Evolutionary conservation across 2,329 filamentous ascomycete species (phyloP).

Genomic region (Verticillium tricorpus): DNA sequence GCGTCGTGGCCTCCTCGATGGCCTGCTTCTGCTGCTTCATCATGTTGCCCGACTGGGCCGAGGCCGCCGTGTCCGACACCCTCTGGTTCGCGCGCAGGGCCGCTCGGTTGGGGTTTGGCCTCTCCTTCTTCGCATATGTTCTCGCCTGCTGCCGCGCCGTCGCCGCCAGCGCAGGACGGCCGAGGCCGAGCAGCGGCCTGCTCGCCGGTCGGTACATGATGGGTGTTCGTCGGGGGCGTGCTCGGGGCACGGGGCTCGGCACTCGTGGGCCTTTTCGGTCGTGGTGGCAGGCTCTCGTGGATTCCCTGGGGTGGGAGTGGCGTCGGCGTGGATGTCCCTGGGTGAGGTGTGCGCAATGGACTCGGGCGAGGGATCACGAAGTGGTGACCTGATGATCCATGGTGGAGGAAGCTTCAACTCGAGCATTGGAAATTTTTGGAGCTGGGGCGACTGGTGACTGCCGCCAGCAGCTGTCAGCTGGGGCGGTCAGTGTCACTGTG

Average conservation of each 20-base stretch:
- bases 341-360: not conserved
- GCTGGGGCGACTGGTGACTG: not conserved
- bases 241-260: not conserved
- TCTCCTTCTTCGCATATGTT: not conserved
- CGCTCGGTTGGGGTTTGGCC: not conserved
- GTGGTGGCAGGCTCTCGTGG: not conserved
- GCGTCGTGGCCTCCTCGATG: not conserved
- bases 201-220: conserved; percentile 8
- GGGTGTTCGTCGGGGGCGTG: not conserved
- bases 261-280: not conserved
- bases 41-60: not conserved
- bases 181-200: conserved; percentile 9
- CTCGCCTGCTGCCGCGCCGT: not conserved
- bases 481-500: not conserved
- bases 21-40: not conserved
- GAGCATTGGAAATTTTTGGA: not conserved
- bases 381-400: not conserved
- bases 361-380: not conserved
- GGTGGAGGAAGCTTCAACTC: not conserved
- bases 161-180: not conserved
- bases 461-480: not conserved
- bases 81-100: not conserved
- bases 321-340: not conserved
- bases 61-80: not conserved
- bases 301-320: not conserved